Percentiles rank a stretch among this genome's conserved stretches.
These are phyloP conservation scores for Suillus decipiens DNA, from an alignment of 768 basidiomycete genomes.

Conservation along the genomic window DNA sequence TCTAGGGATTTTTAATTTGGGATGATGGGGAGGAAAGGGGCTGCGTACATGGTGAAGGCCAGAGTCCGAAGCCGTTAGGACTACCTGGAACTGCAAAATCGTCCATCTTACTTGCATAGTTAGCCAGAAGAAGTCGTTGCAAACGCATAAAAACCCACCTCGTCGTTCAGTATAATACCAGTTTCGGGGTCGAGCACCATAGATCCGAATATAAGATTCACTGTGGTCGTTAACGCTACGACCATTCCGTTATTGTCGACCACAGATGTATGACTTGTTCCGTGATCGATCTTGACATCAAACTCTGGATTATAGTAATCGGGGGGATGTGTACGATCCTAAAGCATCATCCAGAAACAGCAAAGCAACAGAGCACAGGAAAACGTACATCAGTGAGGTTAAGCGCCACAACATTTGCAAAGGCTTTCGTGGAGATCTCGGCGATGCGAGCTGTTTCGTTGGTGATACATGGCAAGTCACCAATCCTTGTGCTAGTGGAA, in stretches of 20 bases:
- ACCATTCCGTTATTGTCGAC: slow-evolving; percentile 88
- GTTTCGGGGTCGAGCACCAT: slow-evolving; percentile 84
- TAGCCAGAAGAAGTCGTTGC: background rate
- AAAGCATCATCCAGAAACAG: slow-evolving; percentile 17
- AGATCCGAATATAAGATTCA: slow-evolving; percentile 90
- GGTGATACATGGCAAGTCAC: slow-evolving; percentile 68
- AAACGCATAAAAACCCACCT: slow-evolving; percentile 43
- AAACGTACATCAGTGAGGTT: slow-evolving; percentile 85
- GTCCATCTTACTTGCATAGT: slow-evolving; percentile 58
- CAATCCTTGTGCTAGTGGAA: slow-evolving; percentile 70
- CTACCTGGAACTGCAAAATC: slow-evolving; percentile 88
- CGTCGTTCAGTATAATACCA: slow-evolving; percentile 88
- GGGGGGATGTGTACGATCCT: slow-evolving; percentile 81
- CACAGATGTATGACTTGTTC: slow-evolving; percentile 89
- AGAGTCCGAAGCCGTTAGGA: slow-evolving; percentile 83
- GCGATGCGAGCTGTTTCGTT: slow-evolving; percentile 56
- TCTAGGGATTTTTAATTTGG: slow-evolving; percentile 41
- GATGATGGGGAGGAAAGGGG: background rate
- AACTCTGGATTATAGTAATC: slow-evolving; percentile 85
- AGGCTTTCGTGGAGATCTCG: slow-evolving; percentile 70
- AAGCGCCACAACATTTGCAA: slow-evolving; percentile 54
- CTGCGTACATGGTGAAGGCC: slow-evolving; percentile 74
- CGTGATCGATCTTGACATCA: slow-evolving; percentile 79
- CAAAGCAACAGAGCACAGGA: slow-evolving; percentile 6
- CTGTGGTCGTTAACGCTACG: slow-evolving; percentile 82